Evolutionary conservation across 352 stramenopile genomes (phyloP).

Genomic region (Pythium oligandrum): DNA sequence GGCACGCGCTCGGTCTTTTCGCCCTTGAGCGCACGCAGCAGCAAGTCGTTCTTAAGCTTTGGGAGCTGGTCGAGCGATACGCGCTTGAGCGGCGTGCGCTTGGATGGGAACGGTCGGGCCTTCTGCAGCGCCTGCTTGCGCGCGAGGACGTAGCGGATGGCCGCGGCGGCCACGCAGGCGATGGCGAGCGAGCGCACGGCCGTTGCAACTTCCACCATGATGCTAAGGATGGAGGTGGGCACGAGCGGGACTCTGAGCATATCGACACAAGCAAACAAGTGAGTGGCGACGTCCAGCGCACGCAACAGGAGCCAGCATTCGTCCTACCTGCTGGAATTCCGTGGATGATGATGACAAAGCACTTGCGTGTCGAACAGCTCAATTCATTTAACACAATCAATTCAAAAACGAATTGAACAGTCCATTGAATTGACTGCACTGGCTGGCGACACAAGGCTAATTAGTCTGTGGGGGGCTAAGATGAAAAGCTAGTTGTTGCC

Average conservation of each 20-base stretch:
- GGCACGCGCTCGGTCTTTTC: conserved; percentile 89
- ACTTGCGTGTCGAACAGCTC: neutral
- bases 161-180: conserved; percentile 38
- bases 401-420: conserved; percentile 7
- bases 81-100: conserved; percentile 67
- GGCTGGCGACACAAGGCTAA: too few species aligned
- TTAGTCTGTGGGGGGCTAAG: too few species aligned
- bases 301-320: too few species aligned
- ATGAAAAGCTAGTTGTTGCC: neutral
- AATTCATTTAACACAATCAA: neutral
- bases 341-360: neutral
- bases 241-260: too few species aligned
- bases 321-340: neutral
- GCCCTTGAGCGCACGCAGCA: conserved; percentile 81
- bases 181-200: conserved; percentile 25
- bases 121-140: conserved; percentile 45
- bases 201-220: conserved; percentile 6
- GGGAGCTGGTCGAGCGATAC: conserved; percentile 62
- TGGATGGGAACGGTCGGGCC: conserved; percentile 49
- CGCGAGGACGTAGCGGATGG: conserved; percentile 54
- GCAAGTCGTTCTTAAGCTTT: conserved; percentile 88
- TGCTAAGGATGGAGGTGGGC: neutral
- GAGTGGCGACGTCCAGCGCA: too few species aligned
- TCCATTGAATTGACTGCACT: neutral
- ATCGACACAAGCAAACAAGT: too few species aligned